Base-by-base conservation (phyloP, 2,329 filamentous ascomycete genomes). In the Aspergillus fijiensis region DNA sequence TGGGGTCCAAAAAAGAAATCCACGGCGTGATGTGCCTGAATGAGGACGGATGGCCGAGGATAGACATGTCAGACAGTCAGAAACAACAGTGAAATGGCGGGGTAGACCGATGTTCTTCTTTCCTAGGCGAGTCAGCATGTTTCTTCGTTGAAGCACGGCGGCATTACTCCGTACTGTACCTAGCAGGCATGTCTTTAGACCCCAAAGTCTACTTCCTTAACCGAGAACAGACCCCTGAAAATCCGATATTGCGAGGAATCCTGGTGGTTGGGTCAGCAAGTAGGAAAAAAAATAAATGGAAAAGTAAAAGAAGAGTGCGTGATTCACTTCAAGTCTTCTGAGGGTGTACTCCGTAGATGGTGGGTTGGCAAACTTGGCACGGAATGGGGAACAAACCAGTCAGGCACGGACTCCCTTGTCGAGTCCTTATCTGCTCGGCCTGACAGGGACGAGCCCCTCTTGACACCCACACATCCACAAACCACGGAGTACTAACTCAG, bases 1-100 rank as follows among this genome's bases (percentile, higher is more conserved):
- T 55, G 53, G 53, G 53, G 53, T 55, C 53, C 53, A 49, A 55
- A 55, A 49, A 14, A 45, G 39, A 45, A 45, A 45, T 16, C 14
- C 14, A 45, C 39, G 39, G 39, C 39, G 16, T 45, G 39, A 45
- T 45, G 16, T 45, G 39, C 39, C 16, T 45, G 39, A 16, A n/a
- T 45, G 39, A 45, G 39, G 23, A 55, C 48, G 27, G 42, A 45
- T 14, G 39, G 39, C 29, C 52, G 19, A n/a, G 42, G 52, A 47
- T 16, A 9, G 25, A 42, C 21, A 23, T 29, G 27, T 29, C 42
- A 53, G 31, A 21, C 27, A 16, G 33, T 53, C 39, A 16, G 16
- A 19, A 4, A 19, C 23, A 45, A 42, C 35, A n/a, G 16, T 45
- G 16, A 19, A 19, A n/a, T 45, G 39, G 39, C 39, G 39, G 39